These are phyloP conservation scores for Neopestalotiopsis clavispora DNA, from an alignment of 2,329 filamentous ascomycete species.

Conservation along the genomic window DNA sequence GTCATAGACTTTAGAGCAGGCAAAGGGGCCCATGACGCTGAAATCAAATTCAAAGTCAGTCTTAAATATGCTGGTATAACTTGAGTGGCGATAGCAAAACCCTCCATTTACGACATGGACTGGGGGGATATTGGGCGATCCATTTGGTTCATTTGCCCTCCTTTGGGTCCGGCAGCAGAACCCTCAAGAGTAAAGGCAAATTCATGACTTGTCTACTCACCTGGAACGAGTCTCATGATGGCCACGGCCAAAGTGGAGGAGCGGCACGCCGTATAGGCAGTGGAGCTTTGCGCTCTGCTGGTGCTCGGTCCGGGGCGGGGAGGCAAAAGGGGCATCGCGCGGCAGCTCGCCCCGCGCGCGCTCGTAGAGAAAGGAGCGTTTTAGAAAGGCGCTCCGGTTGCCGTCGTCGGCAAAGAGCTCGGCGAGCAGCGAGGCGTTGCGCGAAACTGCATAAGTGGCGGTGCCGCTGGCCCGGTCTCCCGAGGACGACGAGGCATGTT, in stretches of 20 bases:
- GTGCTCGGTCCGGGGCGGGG: conserved; percentile 47
- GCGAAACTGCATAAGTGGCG: conserved; percentile 48
- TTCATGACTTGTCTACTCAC: conserved; percentile 26
- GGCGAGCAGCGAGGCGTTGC: conserved; percentile 50
- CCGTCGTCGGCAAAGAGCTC: conserved; percentile 49
- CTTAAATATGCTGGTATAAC: background rate
- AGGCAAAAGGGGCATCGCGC: conserved; percentile 19
- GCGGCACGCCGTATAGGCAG: conserved; percentile 68
- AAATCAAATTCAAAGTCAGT: background rate
- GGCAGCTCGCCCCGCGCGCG: conserved; percentile 50
- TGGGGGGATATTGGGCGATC: background rate
- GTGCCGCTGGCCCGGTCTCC: conserved; percentile 35
- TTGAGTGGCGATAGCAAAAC: background rate
- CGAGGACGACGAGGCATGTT: conserved; percentile 45
- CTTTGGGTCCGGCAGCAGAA: background rate
- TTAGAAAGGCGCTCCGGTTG: conserved; percentile 66
- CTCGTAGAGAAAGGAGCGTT: conserved; percentile 66
- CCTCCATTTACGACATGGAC: background rate
- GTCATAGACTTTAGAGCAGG: conserved; percentile 75
- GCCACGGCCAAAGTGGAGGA: conserved; percentile 40
- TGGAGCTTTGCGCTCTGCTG: conserved; percentile 76
- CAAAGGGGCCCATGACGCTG: conserved; percentile 50
- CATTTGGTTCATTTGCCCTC: background rate
- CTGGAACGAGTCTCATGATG: conserved; percentile 36
- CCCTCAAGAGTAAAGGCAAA: conserved; percentile 26